A percentile compares a stretch with the other conserved stretches of the same genome.
These are phyloP conservation scores for Podaxis sp. DNA, from an alignment of 768 basidiomycete genomes.

Conservation along the genomic window DNA sequence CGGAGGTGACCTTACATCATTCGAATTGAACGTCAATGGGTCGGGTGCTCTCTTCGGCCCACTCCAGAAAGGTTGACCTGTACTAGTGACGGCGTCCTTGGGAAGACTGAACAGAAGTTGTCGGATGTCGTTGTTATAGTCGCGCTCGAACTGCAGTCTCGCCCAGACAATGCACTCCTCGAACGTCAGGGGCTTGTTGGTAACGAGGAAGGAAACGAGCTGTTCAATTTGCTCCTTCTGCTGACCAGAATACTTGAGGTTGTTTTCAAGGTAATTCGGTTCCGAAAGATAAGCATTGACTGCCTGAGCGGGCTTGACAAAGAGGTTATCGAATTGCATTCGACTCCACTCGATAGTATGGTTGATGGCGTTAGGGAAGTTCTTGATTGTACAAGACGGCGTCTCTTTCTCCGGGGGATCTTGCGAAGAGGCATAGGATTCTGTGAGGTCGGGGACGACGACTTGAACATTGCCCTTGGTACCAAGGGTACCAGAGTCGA, in stretches of 20 bases:
- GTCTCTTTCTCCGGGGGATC: conserved; percentile 98
- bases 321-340: conserved; percentile 86
- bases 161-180: conserved; percentile 99
- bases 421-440: conserved; percentile 96
- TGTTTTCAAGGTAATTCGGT: conserved; percentile 89
- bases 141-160: conserved; percentile 89
- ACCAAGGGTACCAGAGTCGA: conserved; percentile 97
- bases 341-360: conserved; percentile 99
- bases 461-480: conserved; percentile 99
- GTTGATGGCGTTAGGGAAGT: conserved; percentile 96
- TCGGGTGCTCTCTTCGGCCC: conserved; percentile 98
- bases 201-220: conserved; percentile 85
- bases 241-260: conserved; percentile 87
- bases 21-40: conserved; percentile 79
- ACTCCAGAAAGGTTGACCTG: conserved; percentile 98
- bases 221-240: conserved; percentile 87
- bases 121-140: conserved; percentile 89
- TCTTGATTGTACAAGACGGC: conserved; percentile 96
- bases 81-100: conserved; percentile 87
- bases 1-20: conserved; percentile 55
- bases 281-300: conserved; percentile 97
- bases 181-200: conserved; percentile 89
- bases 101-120: conserved; percentile 93
- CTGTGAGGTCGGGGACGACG: conserved; percentile 88
- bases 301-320: conserved; percentile 90